A percentile compares a stretch with the other conserved stretches of the same genome.
These are phyloP conservation scores for Dactylellina haptotyla DNA, from an alignment of 2,329 filamentous ascomycete genomes.

Conservation along the genomic window DNA sequence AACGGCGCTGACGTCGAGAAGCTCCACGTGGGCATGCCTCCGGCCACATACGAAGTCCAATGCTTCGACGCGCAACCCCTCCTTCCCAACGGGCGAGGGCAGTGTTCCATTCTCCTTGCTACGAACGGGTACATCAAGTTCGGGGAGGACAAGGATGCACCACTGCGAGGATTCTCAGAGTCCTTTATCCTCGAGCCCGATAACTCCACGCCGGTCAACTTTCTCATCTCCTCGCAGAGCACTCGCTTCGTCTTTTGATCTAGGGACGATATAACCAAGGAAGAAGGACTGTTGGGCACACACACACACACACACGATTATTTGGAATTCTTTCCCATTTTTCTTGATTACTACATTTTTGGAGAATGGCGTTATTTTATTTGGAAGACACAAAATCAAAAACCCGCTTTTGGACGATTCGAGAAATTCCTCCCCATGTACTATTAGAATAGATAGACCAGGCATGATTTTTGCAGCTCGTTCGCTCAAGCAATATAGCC, in stretches of 20 bases:
- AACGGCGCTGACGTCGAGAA: conserved; percentile 73
- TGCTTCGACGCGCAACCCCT: conserved; percentile 75
- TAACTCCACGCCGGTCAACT: conserved; percentile 51
- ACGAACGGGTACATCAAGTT: conserved; percentile 78
- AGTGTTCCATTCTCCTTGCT: conserved; percentile 77
- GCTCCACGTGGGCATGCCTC: conserved; percentile 73
- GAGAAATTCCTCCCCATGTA: conserved; percentile 7
- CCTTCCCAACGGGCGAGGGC: conserved; percentile 65
- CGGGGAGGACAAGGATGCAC: conserved; percentile 71
- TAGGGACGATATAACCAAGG: not conserved
- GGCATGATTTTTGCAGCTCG: not conserved
- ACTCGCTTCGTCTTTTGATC: conserved; percentile 57
- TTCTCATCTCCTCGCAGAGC: conserved; percentile 56
- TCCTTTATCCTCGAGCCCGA: conserved; percentile 79
- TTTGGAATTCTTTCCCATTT: no score
- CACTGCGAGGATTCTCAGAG: conserved; percentile 78
- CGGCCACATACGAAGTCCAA: conserved; percentile 76
- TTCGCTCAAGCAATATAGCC: no score
- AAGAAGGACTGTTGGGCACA: not conserved
- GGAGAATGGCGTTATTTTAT: not conserved
- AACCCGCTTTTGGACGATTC: not conserved
- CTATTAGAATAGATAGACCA: not conserved
- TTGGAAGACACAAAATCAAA: no score
- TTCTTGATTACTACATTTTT: not conserved
- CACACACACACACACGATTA: no score